Evolutionary conservation across 2,329 filamentous ascomycete species (phyloP), one percentile per base, ranked within the genome.

Genomic region (Ceratocystis cubensis): DNA sequence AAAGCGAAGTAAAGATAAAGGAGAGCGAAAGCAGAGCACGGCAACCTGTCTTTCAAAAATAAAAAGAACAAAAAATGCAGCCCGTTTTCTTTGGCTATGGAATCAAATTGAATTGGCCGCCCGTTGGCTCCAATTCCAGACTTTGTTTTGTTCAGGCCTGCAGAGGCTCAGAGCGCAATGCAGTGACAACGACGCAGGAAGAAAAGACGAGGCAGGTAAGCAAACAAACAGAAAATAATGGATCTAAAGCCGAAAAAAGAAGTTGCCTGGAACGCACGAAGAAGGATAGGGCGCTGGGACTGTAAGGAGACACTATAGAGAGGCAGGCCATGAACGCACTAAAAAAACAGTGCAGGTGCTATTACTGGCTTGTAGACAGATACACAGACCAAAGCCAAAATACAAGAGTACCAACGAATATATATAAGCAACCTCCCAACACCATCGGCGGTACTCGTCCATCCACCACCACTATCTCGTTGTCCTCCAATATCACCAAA

Each of bases 101-200:
- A 59, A 59, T 59, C 53, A 59, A 59, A 59, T 59, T 59, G 28
- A 59, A 59, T 59, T 33, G 28, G 53, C 53, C 53, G 53, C 28
- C 15, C 7, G 28, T n/a, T 33, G 53, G 46, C 37, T 25, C 28
- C 53, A 59, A 59, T 59, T 59, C 53, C 53, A 30, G 28, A 8
- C 25, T 8, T n/a, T 25, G 53, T 33, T 28, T 57, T 48, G 13
- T 13, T n/a, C 13, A 15, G 48, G 20, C 48, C 48, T 53, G 25
- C 48, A 10, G 25, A 25, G 48, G 48, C 8, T 17, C 48, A 28
- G 48, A 28, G 48, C 48, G 48, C 13, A 13, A 53, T 20, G 48
- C 37, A 53, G 25, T 53, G 8, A 28, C 48, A 53, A 8, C 48
- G 8, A 25, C 4, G 10, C 37, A 41, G 8, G 37, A 25, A 25